Evolutionary conservation across 176 grass and related monocot genomes (phyloP), one percentile per base, ranked within the genome.

Genomic region (Lolium multiflorum): DNA sequence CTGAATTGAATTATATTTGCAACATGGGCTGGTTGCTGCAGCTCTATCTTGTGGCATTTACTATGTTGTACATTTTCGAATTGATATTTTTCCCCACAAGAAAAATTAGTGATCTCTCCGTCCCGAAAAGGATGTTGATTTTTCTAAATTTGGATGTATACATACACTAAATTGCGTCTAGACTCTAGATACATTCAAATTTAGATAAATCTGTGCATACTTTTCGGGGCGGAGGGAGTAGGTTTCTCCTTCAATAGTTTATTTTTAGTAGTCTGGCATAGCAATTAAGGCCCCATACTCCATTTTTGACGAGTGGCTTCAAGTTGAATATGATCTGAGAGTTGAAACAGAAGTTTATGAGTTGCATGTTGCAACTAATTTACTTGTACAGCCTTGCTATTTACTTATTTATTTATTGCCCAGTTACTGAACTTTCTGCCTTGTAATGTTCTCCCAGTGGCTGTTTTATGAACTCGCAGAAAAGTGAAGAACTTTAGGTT

Each of bases 351-450:
- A 79, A 89, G 16, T 41, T 57, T 21, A 49, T 22, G 9, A 14
- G 18, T 54, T 46, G 46, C 25, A 66, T 14, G 38, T 64, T 47
- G 35, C 64, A 85, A 56, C 60, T 82, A 67, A 31, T 35, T 84
- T 47, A 43, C 11, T 41, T 82, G 18, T 71, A 46, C 55, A 83
- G 9, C 35, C 37, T 59, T 73, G 57, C 6, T 61, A 49, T 54
- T 76, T 38, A 75, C 13, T 85, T 66, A 49, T 26, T 71, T 84
- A 16, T 13, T 11, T 86, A 25, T 10, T 69, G 3, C 49, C 57
- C 5, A 83, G 6, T 58, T 39, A 25, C 75, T 67, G 11, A 39
- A 81, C n/a, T 81, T 77, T 12, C 9, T 22, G 7, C 79, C 52
- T 55, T 48, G 57, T 66, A 74, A 46, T 38, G 4, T 67, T 57